Conservation (phyloP, 176 grass and related monocot genomes). For the Phyllostachys edulis region DNA sequence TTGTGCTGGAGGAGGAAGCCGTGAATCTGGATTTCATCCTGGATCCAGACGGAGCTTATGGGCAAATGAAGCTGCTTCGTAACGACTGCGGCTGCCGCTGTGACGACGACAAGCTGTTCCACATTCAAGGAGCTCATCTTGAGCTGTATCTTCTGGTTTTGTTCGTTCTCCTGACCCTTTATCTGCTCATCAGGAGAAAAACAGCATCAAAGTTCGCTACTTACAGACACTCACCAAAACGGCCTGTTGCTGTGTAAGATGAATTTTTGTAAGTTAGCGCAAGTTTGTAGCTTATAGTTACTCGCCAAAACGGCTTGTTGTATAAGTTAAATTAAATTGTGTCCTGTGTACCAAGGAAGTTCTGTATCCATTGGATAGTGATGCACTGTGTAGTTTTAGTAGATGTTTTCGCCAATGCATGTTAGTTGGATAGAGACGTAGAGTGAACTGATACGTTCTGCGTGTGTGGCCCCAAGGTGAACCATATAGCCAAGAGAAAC, state of each 20-base stretch:
- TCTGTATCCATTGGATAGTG: not conserved
- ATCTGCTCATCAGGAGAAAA: constrained; percentile 65
- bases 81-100: constrained; percentile 37
- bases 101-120: constrained; percentile 34
- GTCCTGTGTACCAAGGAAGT: not conserved
- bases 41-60: constrained; percentile 29
- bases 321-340: not conserved
- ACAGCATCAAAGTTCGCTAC: constrained; percentile 29
- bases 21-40: constrained; percentile 82
- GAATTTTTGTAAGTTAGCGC: not conserved
- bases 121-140: constrained; percentile 42
- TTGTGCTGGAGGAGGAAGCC: constrained; percentile 47
- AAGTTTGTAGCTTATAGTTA: constrained; percentile 2
- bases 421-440: not conserved
- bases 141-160: constrained; percentile 50
- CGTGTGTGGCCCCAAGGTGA: too few relatives aligned
- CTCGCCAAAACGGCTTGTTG: not conserved
- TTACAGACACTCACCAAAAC: constrained; percentile 38
- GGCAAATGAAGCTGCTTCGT: not conserved
- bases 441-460: too few relatives aligned
- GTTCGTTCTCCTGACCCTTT: constrained; percentile 45
- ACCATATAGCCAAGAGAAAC: too few relatives aligned
- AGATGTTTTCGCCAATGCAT: not conserved
- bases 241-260: constrained; percentile 45
- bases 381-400: not conserved